Evolutionary conservation across 116 monocot genomes (phyloP).

Genomic region (Iris pallida): DNA sequence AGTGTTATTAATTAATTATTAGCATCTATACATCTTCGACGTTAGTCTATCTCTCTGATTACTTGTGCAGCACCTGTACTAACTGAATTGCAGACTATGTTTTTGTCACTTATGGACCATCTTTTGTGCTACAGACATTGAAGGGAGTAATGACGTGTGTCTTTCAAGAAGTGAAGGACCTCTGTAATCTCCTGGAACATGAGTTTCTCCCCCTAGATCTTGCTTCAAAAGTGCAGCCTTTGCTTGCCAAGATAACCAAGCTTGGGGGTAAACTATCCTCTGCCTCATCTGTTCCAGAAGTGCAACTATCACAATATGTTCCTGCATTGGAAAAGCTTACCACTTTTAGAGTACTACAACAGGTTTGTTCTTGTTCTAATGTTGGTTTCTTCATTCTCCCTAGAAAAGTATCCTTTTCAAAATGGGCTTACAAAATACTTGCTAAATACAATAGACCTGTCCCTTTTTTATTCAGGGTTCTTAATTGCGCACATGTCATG

Average conservation of each 20-base stretch:
- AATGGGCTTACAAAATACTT: no score
- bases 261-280: conserved; percentile 78
- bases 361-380: conserved; percentile 34
- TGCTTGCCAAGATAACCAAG: conserved; percentile 80
- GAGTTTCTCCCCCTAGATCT: conserved; percentile 79
- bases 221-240: conserved; percentile 79
- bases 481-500: no score
- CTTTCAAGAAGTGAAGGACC: conserved; percentile 93
- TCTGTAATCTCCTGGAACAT: conserved; percentile 78
- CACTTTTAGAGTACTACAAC: conserved; percentile 80
- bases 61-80: no score
- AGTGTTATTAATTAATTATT: no score
- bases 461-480: no score
- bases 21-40: no score
- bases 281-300: conserved; percentile 87
- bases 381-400: no score
- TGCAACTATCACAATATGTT: conserved; percentile 76
- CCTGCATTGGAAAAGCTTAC: conserved; percentile 75
- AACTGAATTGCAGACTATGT: no score
- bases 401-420: no score
- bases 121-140: conserved; percentile 34
- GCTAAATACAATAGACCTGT: no score
- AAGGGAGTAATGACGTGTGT: conserved; percentile 90
- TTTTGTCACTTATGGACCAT: no score
- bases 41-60: no score